Conservation (phyloP, 2,329 filamentous ascomycete genomes). For the Fusarium concolor region DNA sequence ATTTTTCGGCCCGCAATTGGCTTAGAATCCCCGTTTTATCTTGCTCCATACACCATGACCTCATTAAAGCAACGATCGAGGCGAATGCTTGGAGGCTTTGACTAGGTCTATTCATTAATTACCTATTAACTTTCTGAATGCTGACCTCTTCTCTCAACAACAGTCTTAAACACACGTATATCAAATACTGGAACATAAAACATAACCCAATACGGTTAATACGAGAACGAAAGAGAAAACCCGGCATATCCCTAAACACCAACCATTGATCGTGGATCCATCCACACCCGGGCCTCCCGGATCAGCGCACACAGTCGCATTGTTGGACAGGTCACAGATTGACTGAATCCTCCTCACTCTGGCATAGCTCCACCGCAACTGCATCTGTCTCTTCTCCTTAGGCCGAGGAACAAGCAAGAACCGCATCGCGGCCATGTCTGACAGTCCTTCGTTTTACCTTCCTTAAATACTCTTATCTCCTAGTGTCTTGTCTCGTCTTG, state of each 20-base stretch:
- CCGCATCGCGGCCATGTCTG: conserved; percentile 20
- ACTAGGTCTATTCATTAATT: background rate
- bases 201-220: background rate
- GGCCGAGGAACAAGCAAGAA: conserved; percentile 26
- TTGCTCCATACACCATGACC: conserved; percentile 38
- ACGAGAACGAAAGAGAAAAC: conserved; percentile 18
- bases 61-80: conserved; percentile 33
- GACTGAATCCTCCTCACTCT: conserved; percentile 12
- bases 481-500: conserved; percentile 4
- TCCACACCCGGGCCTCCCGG: conserved; percentile 44
- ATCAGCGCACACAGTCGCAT: conserved; percentile 37
- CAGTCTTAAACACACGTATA: background rate
- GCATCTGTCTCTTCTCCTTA: conserved; percentile 4
- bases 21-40: conserved; percentile 28
- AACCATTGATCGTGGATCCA: conserved; percentile 38
- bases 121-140: background rate
- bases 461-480: conserved; percentile 21
- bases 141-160: background rate
- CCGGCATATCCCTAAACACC: conserved; percentile 32
- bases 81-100: conserved; percentile 17
- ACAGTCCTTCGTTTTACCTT: conserved; percentile 17
- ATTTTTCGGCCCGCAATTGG: conserved; percentile 27
- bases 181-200: background rate
- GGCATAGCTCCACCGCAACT: conserved; percentile 41
- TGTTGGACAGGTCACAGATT: conserved; percentile 16